phyloP scores from a whole-genome alignment of 2,329 filamentous ascomycete species.

The Ascochyta viciae-villosae region DNA sequence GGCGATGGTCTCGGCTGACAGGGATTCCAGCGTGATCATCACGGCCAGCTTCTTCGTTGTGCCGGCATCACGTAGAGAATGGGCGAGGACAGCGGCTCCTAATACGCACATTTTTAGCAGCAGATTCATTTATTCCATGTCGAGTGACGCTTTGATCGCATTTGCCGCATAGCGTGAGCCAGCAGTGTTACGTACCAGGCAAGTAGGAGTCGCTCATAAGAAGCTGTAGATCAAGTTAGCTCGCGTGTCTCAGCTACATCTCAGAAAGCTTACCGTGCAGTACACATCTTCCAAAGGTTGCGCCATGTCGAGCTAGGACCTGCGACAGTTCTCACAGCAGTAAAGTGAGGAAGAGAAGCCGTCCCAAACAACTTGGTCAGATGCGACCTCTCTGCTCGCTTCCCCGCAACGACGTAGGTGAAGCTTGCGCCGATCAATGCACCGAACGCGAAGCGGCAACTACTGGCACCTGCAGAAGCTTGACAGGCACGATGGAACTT shows the following conservation, averaged over 20 bases:
- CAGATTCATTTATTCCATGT: not conserved
- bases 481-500: slow-evolving; percentile 1
- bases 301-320: slow-evolving; percentile 36
- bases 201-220: slow-evolving; percentile 91
- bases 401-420: slow-evolving; percentile 37
- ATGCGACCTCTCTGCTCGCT: slow-evolving; percentile 24
- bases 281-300: slow-evolving; percentile 64
- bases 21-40: slow-evolving; percentile 79
- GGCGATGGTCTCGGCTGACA: slow-evolving; percentile 76
- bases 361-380: slow-evolving; percentile 12
- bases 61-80: slow-evolving; percentile 90
- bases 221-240: slow-evolving; percentile 66
- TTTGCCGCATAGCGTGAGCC: too few relatives aligned
- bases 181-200: slow-evolving; percentile 68
- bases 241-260: slow-evolving; percentile 28
- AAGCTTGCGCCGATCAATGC: slow-evolving; percentile 33
- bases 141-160: not conserved
- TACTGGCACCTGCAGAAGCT: slow-evolving; percentile 28
- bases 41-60: slow-evolving; percentile 85
- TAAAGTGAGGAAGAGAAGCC: not conserved
- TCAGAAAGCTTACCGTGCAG: slow-evolving; percentile 63
- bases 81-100: slow-evolving; percentile 93
- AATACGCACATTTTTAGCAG: slow-evolving; percentile 7
- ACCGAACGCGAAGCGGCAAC: slow-evolving; percentile 32
- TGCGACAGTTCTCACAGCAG: slow-evolving; percentile 5